These are phyloP conservation scores for Plectosphaerella plurivora DNA, from an alignment of 2,329 filamentous ascomycete genomes.

Conservation along the genomic window DNA sequence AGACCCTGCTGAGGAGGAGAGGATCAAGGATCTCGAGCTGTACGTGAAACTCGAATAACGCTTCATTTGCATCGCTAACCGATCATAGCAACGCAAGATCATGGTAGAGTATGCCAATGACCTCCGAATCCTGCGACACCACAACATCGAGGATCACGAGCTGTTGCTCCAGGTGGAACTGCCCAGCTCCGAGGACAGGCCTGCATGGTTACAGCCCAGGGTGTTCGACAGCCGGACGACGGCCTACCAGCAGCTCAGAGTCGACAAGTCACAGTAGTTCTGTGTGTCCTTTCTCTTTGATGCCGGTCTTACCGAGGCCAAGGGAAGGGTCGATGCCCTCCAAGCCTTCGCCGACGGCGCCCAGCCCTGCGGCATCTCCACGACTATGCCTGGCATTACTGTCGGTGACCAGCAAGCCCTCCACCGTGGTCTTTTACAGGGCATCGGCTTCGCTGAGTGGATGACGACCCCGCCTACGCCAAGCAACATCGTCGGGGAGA, in stretches of 20 bases:
- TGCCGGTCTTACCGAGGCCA: neutral
- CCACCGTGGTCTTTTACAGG: neutral
- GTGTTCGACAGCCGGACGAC: neutral
- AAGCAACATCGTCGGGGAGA: neutral
- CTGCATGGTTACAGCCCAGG: neutral
- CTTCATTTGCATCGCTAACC: too few species aligned
- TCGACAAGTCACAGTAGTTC: conserved; percentile 1
- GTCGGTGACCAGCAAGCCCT: neutral
- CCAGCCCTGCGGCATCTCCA: neutral
- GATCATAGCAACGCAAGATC: too few species aligned
- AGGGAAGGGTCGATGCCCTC: neutral
- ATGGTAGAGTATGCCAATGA: too few species aligned
- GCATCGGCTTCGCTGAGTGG: neutral
- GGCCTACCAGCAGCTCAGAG: neutral
- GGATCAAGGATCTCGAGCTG: too few species aligned
- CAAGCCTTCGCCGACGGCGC: neutral
- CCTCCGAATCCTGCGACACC: neutral
- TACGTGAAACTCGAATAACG: too few species aligned
- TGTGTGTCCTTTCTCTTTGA: conserved; percentile 1
- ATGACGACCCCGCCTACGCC: neutral
- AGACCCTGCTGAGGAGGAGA: too few species aligned
- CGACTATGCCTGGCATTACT: neutral
- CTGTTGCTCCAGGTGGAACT: neutral
- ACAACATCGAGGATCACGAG: neutral
- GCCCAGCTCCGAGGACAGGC: neutral